These are phyloP conservation scores for Cyberlindnera mississippiensis DNA, from an alignment of 805 yeast species.

Conservation along the genomic window DNA sequence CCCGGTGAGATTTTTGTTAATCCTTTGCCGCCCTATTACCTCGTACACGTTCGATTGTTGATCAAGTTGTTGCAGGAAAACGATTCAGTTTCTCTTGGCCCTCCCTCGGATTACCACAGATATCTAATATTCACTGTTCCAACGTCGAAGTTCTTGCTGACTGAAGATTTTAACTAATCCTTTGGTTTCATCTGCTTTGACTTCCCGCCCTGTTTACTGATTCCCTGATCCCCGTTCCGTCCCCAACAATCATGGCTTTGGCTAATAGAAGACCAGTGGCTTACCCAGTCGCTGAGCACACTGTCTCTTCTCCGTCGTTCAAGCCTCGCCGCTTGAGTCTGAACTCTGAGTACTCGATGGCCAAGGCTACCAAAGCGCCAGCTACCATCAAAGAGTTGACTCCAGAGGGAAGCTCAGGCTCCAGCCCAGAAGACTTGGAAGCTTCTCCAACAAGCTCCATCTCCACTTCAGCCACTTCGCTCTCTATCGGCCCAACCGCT, in stretches of 20 bases:
- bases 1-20: constrained; percentile 8
- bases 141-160: not conserved
- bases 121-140: not conserved
- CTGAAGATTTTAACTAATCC: constrained; percentile 29
- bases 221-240: not conserved
- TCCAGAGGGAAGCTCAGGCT: constrained; percentile 23
- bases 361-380: constrained; percentile 12
- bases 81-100: not conserved
- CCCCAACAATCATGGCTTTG: constrained; percentile 48
- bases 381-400: constrained; percentile 23
- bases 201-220: not conserved
- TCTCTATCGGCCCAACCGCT: constrained; percentile 13
- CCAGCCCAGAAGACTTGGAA: constrained; percentile 25
- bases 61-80: constrained; percentile 2
- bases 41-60: constrained; percentile 1
- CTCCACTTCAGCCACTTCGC: constrained; percentile 19
- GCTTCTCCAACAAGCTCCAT: constrained; percentile 26
- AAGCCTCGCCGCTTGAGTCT: constrained; percentile 30
- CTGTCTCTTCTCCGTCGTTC: constrained; percentile 27
- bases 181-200: constrained; percentile 13
- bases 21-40: not conserved
- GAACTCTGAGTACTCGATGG: constrained; percentile 17
- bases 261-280: constrained; percentile 64
- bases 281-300: constrained; percentile 37
- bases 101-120: not conserved